Conservation (phyloP, 768 basidiomycete species). For the Termitomyces sp. region DNA sequence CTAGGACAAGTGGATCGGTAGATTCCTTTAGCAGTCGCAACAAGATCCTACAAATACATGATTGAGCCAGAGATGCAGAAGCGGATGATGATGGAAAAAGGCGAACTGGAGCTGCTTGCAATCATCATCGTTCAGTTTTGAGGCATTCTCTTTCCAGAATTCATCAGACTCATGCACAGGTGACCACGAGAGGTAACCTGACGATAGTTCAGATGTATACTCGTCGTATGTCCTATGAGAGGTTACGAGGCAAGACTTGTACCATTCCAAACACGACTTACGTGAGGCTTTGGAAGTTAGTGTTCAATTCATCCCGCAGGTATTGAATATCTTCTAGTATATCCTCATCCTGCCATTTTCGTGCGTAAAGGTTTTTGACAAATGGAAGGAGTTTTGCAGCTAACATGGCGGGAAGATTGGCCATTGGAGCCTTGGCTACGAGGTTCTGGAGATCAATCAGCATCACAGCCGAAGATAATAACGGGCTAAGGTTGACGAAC, state of each 20-base stretch:
- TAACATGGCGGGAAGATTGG: constrained; percentile 92
- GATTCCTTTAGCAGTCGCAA: constrained; percentile 69
- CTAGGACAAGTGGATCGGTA: constrained; percentile 73
- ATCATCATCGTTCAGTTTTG: constrained; percentile 81
- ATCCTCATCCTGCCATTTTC: constrained; percentile 96
- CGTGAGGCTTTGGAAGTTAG: constrained; percentile 88
- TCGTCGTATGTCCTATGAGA: constrained; percentile 88
- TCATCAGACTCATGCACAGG: constrained; percentile 95
- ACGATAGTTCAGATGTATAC: constrained; percentile 85
- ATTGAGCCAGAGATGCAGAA: not conserved
- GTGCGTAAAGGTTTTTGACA: constrained; percentile 72
- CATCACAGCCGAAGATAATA: not conserved
- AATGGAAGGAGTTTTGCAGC: constrained; percentile 85
- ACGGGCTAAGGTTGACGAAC: constrained; percentile 32
- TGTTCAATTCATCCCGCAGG: constrained; percentile 80
- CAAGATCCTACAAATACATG: constrained; percentile 52
- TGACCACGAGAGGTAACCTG: constrained; percentile 92
- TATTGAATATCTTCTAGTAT: constrained; percentile 89
- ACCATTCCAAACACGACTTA: constrained; percentile 33
- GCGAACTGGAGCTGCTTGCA: constrained; percentile 79
- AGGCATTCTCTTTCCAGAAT: constrained; percentile 97
- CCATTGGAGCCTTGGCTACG: constrained; percentile 79
- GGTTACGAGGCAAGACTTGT: not conserved
- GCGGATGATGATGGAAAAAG: not conserved
- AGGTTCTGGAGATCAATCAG: constrained; percentile 61